Evolutionary conservation across 768 basidiomycete genomes (phyloP).

Genomic region (Candolleomyces eurysporus): DNA sequence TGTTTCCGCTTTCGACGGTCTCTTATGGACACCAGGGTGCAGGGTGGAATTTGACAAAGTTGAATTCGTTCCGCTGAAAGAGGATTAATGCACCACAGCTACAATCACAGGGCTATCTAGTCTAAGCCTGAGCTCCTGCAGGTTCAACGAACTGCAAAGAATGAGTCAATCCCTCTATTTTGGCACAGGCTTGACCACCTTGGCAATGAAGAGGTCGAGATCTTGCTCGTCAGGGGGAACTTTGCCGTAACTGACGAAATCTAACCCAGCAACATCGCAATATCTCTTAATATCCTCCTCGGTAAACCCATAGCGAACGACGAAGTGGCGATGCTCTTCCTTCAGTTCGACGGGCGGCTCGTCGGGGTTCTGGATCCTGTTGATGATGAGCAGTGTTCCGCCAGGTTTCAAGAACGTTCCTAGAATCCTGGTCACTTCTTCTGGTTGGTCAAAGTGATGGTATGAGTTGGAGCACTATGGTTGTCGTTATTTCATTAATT

Average conservation of each 20-base stretch:
- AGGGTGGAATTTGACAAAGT: too few species aligned
- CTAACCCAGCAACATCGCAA: conserved; percentile 56
- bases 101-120: too few species aligned
- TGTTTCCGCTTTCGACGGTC: too few species aligned
- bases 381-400: conserved; percentile 58
- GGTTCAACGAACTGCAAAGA: too few species aligned
- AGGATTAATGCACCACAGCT: too few species aligned
- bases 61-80: too few species aligned
- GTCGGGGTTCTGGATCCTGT: conserved; percentile 29
- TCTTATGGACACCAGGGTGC: too few species aligned
- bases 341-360: background rate
- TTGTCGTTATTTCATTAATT: background rate
- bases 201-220: conserved; percentile 55
- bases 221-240: conserved; percentile 30
- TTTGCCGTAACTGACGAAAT: conserved; percentile 37
- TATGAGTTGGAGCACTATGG: conserved; percentile 60
- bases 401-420: conserved; percentile 58
- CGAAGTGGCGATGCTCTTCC: conserved; percentile 2
- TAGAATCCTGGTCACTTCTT: conserved; percentile 50
- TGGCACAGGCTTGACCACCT: conserved; percentile 35
- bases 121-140: too few species aligned
- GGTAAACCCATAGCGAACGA: conserved; percentile 39
- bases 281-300: conserved; percentile 44
- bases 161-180: background rate
- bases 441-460: conserved; percentile 59